Base-by-base conservation (phyloP, 805 yeast genomes). In the Metschnikowia peoriensis region DNA sequence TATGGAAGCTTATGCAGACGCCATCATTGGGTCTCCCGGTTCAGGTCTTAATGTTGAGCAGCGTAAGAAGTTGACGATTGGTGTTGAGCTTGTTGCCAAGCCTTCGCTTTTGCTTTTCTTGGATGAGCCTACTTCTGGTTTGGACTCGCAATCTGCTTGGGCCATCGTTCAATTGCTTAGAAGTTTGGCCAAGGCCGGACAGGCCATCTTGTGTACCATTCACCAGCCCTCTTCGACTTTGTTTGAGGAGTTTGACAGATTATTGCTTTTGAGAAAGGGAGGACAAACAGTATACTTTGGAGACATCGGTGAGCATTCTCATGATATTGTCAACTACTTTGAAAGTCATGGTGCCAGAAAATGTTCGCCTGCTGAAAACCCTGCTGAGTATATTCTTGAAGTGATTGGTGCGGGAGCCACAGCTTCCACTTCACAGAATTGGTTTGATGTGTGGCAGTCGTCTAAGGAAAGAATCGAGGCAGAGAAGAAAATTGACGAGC, bases 171-270 rank as follows among this genome's bases (percentile, higher is more conserved):
- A 78, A 60, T 77, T 81, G 57, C 70, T 77, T 62, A 76, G 73
- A 60, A 72, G 71, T 47, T 71, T 76, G 62, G 84, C 79, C 7
- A 73, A 73, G 41, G 76, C 81, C 41, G 83, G 83, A 17, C 83
- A 79, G 61, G 80, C 83, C n/a, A 76, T 82, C 57, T 68, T 82
- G 51, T 81, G 85, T 70, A 81, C 86, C 51, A 78, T 78, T 48
- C 82, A 78, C 63, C 80, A 77, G 64, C 81, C 81, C 29, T 80
- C 84, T 8, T 70, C 77, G 12, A 66, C 69, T 1, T 65, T 79
- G 27, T 81, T 72, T 52, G 72, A 66, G 38, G 56, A 63, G 44
- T 69, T 89, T 65, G 96, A 89, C 65, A 79, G 91, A 61, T 75
- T 89, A 59, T 72, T 88, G 57, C 83, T 88, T 63, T 52, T 57